phyloP scores from a whole-genome alignment of 2,329 filamentous ascomycete species.

The Aspergillus versicolor region DNA sequence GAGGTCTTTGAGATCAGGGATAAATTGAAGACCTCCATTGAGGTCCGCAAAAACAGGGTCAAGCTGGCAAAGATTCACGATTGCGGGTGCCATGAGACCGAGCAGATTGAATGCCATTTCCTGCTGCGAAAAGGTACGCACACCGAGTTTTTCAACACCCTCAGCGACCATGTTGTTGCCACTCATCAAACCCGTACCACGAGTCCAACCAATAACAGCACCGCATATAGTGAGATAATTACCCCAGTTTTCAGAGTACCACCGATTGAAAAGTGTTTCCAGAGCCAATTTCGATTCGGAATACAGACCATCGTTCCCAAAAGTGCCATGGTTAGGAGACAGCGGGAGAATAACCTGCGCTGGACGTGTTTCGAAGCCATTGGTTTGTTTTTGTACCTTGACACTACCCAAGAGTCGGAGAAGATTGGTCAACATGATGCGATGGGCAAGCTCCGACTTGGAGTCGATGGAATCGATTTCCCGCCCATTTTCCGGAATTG shows the following conservation, averaged over 20 bases:
- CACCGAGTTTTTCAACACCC: constrained; percentile 92
- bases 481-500: constrained; percentile 95
- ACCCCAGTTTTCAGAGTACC: constrained; percentile 96
- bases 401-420: constrained; percentile 85
- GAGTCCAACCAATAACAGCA: constrained; percentile 98
- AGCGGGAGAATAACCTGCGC: constrained; percentile 95
- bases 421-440: constrained; percentile 98
- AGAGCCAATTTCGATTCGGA: constrained; percentile 96
- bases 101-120: constrained; percentile 99
- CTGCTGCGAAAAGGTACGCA: constrained; percentile 97
- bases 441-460: constrained; percentile 94
- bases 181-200: constrained; percentile 95
- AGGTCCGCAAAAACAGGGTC: constrained; percentile 97
- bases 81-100: constrained; percentile 88
- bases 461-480: constrained; percentile 97
- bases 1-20: constrained; percentile 88
- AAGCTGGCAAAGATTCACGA: constrained; percentile 92
- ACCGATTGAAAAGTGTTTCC: constrained; percentile 97
- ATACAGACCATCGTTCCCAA: constrained; percentile 96
- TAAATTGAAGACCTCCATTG: constrained; percentile 96
- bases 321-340: constrained; percentile 97
- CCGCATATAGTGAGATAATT: constrained; percentile 98
- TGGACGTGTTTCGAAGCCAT: constrained; percentile 89
- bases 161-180: constrained; percentile 98
- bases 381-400: constrained; percentile 84